These are phyloP conservation scores for Xylariaceae sp. DNA, from an alignment of 2,329 filamentous ascomycete species.

Conservation along the genomic window DNA sequence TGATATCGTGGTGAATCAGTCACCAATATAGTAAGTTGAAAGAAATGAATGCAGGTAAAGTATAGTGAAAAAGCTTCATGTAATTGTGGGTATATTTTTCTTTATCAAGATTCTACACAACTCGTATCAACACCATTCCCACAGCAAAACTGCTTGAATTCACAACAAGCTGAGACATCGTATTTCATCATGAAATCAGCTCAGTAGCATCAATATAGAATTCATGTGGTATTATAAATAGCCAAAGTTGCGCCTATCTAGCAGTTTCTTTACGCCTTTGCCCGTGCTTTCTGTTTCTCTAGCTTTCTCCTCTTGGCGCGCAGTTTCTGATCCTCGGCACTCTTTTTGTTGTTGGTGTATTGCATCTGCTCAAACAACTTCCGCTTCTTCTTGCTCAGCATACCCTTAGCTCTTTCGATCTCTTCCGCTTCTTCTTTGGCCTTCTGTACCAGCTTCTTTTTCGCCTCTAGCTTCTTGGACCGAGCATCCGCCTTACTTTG, in stretches of 20 bases:
- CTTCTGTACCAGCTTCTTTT: constrained; percentile 73
- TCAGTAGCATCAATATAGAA: background rate
- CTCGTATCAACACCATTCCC: background rate
- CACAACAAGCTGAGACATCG: background rate
- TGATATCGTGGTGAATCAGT: background rate
- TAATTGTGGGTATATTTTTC: constrained; percentile 15
- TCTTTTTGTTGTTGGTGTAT: constrained; percentile 93
- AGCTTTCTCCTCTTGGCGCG: constrained; percentile 89
- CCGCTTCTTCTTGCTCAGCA: constrained; percentile 97
- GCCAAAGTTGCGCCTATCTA: constrained; percentile 7
- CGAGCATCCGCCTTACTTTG: constrained; percentile 59
- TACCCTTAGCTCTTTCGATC: constrained; percentile 91
- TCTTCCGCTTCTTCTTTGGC: constrained; percentile 83
- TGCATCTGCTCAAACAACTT: constrained; percentile 98
- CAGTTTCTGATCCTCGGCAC: constrained; percentile 85
- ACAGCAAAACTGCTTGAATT: background rate
- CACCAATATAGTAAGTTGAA: background rate
- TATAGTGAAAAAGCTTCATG: background rate
- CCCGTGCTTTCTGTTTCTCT: constrained; percentile 63
- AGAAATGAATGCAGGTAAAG: too few relatives aligned
- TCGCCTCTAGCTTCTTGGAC: constrained; percentile 72
- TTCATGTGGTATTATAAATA: constrained; percentile 26
- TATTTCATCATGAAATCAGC: constrained; percentile 1
- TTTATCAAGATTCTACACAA: background rate
- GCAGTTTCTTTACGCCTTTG: constrained; percentile 33